These are phyloP conservation scores for Spizellomyces punctatus DNA, from an alignment of 192 early-diverging fungal genomes.

Conservation along the genomic window DNA sequence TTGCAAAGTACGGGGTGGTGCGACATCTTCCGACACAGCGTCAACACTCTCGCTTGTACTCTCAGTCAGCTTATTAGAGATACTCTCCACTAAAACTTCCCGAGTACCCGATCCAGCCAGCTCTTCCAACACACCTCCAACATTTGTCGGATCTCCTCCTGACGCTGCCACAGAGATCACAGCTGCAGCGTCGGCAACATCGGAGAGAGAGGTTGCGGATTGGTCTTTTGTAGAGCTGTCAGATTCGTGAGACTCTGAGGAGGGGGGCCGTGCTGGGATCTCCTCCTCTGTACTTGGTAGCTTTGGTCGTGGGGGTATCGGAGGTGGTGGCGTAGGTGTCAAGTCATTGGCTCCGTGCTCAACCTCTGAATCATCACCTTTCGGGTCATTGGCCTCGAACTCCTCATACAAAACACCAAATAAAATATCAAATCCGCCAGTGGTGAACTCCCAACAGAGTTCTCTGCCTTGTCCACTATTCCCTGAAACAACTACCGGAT, in stretches of 20 bases:
- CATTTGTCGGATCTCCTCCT: background rate
- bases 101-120: background rate
- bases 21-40: background rate
- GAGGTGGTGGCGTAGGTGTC: too few species aligned
- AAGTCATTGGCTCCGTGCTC: too few species aligned
- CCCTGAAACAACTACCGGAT: slow-evolving; percentile 28
- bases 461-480: slow-evolving; percentile 12
- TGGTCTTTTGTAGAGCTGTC: too few species aligned
- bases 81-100: background rate
- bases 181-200: too few species aligned
- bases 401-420: slow-evolving; percentile 33
- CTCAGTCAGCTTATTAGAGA: background rate
- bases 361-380: background rate
- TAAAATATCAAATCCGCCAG: slow-evolving; percentile 40
- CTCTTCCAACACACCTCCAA: background rate
- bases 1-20: background rate
- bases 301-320: too few species aligned
- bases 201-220: too few species aligned
- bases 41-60: background rate
- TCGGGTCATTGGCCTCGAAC: background rate
- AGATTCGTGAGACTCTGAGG: too few species aligned
- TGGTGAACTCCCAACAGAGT: slow-evolving; percentile 42
- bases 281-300: too few species aligned
- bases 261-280: too few species aligned
- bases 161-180: too few species aligned